Evolutionary conservation across 2,329 filamentous ascomycete genomes (phyloP).

Genomic region (Neopestalotiopsis sp.): DNA sequence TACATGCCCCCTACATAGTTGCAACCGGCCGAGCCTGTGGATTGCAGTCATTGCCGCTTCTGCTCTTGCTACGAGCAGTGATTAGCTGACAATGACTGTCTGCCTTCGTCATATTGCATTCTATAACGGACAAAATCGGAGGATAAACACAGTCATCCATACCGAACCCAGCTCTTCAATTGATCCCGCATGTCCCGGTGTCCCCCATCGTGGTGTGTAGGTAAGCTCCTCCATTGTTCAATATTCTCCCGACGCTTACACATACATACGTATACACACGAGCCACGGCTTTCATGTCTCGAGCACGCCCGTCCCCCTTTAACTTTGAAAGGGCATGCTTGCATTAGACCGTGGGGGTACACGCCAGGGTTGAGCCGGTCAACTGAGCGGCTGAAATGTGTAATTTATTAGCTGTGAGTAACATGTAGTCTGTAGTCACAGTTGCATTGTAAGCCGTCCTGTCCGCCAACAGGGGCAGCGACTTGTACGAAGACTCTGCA

Average conservation of each 20-base stretch:
- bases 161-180: background rate
- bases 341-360: slow-evolving; percentile 8
- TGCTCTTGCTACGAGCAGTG: background rate
- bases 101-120: background rate
- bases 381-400: background rate
- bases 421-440: background rate
- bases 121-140: background rate
- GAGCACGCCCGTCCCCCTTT: background rate
- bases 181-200: background rate
- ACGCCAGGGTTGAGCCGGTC: background rate
- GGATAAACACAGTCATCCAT: background rate
- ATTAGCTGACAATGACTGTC: background rate
- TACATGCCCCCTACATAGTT: background rate
- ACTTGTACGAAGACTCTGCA: too few relatives aligned
- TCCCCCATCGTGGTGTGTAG: background rate
- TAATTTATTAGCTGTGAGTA: background rate
- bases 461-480: too few relatives aligned
- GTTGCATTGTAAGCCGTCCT: too few relatives aligned
- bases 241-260: background rate
- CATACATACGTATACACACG: background rate
- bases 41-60: background rate
- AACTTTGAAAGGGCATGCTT: background rate
- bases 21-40: background rate
- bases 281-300: background rate
- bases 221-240: background rate